Conservation (phyloP, 805 yeast species). For the Cyberlindnera subsufficiens region DNA sequence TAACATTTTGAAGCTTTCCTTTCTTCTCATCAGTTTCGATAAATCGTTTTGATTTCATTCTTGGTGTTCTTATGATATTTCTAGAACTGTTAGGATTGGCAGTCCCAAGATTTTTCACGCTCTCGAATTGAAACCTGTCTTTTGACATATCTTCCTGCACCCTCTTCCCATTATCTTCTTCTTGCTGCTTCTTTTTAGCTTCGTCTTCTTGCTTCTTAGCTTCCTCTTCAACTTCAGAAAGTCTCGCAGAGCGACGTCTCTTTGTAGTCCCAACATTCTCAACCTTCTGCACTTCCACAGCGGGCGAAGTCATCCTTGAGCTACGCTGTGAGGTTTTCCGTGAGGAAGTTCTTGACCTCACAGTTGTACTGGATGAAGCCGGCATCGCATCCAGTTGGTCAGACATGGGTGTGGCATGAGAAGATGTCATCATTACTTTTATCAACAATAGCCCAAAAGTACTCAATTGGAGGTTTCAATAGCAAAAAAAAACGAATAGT, state of each 20-base stretch:
- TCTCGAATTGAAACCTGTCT: no score
- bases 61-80: no score
- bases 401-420: not conserved
- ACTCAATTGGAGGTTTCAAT: no score
- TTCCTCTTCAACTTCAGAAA: not conserved
- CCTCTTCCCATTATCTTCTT: no score
- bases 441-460: no score
- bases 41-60: no score
- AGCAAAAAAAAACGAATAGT: no score
- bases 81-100: no score
- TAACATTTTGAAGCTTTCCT: not conserved
- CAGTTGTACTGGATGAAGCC: not conserved
- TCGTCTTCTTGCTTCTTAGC: not conserved
- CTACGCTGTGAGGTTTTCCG: not conserved
- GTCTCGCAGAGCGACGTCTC: conserved; percentile 1
- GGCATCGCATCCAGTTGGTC: not conserved
- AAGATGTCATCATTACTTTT: no score
- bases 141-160: no score
- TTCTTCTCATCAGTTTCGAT: not conserved
- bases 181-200: not conserved
- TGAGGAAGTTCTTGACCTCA: not conserved
- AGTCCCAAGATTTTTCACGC: no score
- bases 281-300: not conserved
- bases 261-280: not conserved
- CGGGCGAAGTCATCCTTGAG: not conserved